Percentiles rank a stretch among this genome's conserved stretches.
Conservation (phyloP, 306 rosid species). For the Lagenaria siceraria region DNA sequence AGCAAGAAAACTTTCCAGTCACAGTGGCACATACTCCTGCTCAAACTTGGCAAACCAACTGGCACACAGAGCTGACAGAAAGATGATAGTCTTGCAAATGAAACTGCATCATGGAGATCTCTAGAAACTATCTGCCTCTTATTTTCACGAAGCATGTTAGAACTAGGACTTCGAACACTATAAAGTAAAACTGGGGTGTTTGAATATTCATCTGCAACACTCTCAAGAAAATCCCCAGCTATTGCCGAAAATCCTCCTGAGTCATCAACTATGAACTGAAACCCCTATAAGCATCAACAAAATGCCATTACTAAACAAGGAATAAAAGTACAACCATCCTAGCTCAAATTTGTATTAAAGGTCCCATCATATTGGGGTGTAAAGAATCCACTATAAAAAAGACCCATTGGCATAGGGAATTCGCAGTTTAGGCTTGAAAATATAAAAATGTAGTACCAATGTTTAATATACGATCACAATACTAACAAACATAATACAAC, state of each 20-base stretch:
- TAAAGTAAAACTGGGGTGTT: conserved; percentile 57
- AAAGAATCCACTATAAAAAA: not conserved
- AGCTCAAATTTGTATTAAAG: not conserved
- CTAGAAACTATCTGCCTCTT: conserved; percentile 40
- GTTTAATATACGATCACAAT: not conserved
- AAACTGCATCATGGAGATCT: conserved; percentile 73
- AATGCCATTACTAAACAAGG: not conserved
- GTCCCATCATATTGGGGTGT: not conserved
- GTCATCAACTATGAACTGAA: conserved; percentile 73
- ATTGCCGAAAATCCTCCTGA: conserved; percentile 86
- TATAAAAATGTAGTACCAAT: not conserved
- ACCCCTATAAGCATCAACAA: conserved; percentile 45
- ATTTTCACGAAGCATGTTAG: conserved; percentile 23
- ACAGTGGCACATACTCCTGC: conserved; percentile 37
- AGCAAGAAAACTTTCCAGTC: not conserved
- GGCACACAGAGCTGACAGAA: conserved; percentile 70
- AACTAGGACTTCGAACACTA: conserved; percentile 41
- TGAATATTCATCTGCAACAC: conserved; percentile 68
- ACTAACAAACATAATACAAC: not conserved
- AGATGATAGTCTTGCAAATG: conserved; percentile 72
- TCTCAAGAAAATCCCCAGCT: conserved; percentile 70
- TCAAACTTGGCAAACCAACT: conserved; percentile 61
- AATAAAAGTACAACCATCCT: not conserved
- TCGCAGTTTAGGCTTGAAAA: not conserved
- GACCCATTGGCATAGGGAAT: not conserved